Base-by-base conservation (phyloP, 23 red algal genomes). In the Gracilaria caudata region DNA sequence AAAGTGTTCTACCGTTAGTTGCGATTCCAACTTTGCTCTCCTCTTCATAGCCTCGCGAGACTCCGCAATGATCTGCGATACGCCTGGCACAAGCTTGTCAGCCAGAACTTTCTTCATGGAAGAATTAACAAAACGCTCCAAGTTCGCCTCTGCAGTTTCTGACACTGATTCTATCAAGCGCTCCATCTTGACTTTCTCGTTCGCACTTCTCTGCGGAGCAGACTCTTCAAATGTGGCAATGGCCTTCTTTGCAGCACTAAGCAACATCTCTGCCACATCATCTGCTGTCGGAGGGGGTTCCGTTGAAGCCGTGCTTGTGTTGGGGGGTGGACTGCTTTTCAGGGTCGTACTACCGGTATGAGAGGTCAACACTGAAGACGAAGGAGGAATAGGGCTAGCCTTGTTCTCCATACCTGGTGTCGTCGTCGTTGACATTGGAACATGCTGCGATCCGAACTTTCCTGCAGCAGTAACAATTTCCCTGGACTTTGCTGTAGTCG, bases 71-170 rank as follows among this genome's bases (percentile, higher is more conserved):
- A 91, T 91, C 78, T 91, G 30, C 46, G 87, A 91, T 46, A 91
- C 59, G 46, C 76, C 87, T 47, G 87, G 87, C 4, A 91, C 78
- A 57, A 91, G 61, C 75, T 75, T 82, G 35, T 82, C 78, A 9
- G 87, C 87, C 43, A 91, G 23, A 4, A 82, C 59, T 13, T 81
- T 80, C 61, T 91, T 91, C 87, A 91, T 91, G 5, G 87, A 81
- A 30, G 87, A 80, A 82, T 82, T 73, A 33, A 91, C 78, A 81
- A 91, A 91, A 3, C 87, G 76, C 41, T 91, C 87, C 76, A 91
- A 24, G 55, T 89, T 89, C 17, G 85, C 46, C 28, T 75, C 55
- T 0, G 85, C 85, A 16, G 85, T 91, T 45, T 91, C 78, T 43
- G 78, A 72, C 20, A 82, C 76, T 2, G 87, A 91, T 38, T 82